Evolutionary conservation across 1,139 yeast genomes (phyloP).

Genomic region (Magnusiomyces sp.): DNA sequence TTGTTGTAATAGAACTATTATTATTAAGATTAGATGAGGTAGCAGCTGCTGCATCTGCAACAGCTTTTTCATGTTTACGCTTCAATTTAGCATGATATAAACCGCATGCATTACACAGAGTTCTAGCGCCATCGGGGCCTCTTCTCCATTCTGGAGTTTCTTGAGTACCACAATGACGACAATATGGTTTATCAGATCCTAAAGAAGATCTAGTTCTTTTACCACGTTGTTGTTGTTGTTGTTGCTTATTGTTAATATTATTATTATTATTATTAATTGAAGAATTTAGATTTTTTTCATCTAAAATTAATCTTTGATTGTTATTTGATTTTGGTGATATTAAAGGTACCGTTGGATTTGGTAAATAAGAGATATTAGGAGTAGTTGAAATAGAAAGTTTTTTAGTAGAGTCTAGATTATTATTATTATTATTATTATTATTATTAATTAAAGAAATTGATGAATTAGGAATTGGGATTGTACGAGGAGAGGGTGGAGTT

Average conservation of each 20-base stretch:
- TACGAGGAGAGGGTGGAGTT: background rate
- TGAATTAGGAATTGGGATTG: background rate
- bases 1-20: too few relatives aligned
- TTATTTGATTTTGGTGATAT: too few relatives aligned
- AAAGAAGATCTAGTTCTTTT: constrained; percentile 9
- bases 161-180: constrained; percentile 67
- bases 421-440: too few relatives aligned
- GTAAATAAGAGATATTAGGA: background rate
- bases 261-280: background rate
- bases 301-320: too few relatives aligned
- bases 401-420: background rate
- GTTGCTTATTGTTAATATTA: too few relatives aligned
- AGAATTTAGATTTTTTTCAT: too few relatives aligned
- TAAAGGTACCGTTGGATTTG: too few relatives aligned
- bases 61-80: background rate
- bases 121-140: constrained; percentile 79
- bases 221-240: background rate
- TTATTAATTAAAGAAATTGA: background rate
- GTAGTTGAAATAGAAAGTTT: background rate
- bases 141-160: constrained; percentile 91
- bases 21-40: too few relatives aligned
- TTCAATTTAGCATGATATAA: constrained; percentile 63
- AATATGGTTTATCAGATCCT: constrained; percentile 26
- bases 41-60: too few relatives aligned
- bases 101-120: constrained; percentile 87